Conservation (phyloP, 208 protist genomes). For the Acanthamoeba triangularis region DNA sequence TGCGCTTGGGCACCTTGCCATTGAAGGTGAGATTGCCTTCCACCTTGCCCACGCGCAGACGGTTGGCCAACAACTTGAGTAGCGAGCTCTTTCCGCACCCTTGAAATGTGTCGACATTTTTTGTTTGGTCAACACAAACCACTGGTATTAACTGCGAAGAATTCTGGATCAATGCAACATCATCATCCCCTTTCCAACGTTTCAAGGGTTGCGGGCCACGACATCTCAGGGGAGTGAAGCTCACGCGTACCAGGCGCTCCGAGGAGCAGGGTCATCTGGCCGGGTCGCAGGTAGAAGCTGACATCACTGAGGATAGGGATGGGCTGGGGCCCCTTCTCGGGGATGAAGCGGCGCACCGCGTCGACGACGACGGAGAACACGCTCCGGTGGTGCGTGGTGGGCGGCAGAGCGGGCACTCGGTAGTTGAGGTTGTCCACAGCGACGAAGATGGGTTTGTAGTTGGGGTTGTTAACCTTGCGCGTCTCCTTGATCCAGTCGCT, state of each 20-base stretch:
- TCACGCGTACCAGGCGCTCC: slow-evolving; percentile 25
- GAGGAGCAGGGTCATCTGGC: slow-evolving; percentile 73
- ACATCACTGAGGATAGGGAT: slow-evolving; percentile 31
- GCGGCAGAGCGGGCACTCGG: background rate
- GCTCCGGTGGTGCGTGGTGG: background rate
- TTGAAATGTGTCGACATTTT: too few species aligned
- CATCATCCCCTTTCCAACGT: too few species aligned
- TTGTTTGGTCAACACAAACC: too few species aligned
- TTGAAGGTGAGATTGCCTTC: slow-evolving; percentile 69
- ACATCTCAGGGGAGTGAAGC: too few species aligned
- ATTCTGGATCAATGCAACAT: too few species aligned
- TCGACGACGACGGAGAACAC: background rate
- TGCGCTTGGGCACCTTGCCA: slow-evolving; percentile 32
- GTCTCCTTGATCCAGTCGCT: slow-evolving; percentile 49
- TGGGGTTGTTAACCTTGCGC: background rate
- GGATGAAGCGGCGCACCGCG: background rate
- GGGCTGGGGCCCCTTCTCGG: background rate
- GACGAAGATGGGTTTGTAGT: slow-evolving; percentile 54
- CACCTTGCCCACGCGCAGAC: slow-evolving; percentile 28
- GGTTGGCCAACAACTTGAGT: slow-evolving; percentile 74
- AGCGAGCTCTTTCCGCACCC: slow-evolving; percentile 58
- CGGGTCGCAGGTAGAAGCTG: slow-evolving; percentile 62
- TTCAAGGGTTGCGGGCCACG: too few species aligned
- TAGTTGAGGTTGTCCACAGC: background rate
- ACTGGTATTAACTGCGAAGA: too few species aligned